These are phyloP conservation scores for Cytospora leucostoma DNA, from an alignment of 2,329 filamentous ascomycete genomes.

Conservation along the genomic window DNA sequence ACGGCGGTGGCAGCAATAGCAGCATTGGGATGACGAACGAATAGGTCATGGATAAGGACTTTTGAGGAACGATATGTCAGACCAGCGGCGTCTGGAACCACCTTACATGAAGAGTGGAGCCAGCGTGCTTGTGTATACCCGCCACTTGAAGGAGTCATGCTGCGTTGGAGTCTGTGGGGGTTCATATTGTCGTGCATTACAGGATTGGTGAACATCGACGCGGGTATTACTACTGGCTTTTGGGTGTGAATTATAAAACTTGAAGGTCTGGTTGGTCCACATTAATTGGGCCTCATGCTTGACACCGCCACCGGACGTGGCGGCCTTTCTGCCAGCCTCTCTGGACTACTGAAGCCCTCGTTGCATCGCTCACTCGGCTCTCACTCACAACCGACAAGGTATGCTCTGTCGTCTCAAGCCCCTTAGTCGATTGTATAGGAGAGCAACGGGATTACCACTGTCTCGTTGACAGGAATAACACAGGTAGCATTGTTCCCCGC, in stretches of 20 bases:
- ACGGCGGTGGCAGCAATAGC: constrained; percentile 14
- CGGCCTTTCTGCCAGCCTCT: background rate
- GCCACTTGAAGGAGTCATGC: background rate
- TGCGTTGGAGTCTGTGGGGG: constrained; percentile 12
- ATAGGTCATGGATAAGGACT: background rate
- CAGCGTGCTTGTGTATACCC: background rate
- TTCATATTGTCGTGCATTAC: constrained; percentile 10
- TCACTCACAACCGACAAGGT: background rate
- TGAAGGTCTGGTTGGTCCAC: background rate
- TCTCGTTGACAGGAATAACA: constrained; percentile 5
- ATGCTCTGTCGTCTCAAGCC: background rate
- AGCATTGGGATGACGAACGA: constrained; percentile 23
- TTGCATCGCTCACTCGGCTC: background rate
- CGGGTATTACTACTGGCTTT: background rate
- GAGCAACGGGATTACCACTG: constrained; percentile 12
- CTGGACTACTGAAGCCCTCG: background rate
- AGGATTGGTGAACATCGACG: background rate
- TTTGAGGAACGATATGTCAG: background rate
- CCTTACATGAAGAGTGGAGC: background rate
- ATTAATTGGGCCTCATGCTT: background rate
- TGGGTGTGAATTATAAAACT: background rate
- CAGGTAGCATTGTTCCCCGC: constrained; percentile 14
- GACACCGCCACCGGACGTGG: background rate
- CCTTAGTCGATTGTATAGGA: constrained; percentile 16
- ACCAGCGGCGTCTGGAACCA: background rate